A percentile compares a stretch with the other conserved stretches of the same genome.
Conservation (phyloP, 2,329 filamentous ascomycete genomes). For the Chaetothyriales sp. region DNA sequence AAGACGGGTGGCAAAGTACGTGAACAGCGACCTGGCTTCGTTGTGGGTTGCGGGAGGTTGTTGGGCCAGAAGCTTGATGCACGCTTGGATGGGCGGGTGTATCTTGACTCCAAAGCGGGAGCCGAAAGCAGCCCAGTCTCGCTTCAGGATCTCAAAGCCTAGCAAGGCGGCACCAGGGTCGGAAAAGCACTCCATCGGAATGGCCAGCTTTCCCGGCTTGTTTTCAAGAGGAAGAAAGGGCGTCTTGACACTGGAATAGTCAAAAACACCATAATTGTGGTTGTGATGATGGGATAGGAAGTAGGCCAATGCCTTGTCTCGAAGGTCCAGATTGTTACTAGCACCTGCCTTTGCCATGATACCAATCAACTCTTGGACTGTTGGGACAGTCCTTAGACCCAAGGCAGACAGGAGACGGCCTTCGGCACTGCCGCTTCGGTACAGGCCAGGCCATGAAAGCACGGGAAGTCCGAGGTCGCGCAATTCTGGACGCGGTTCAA, state of each 20-base stretch:
- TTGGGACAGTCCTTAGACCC: constrained; percentile 58
- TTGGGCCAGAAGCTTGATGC: constrained; percentile 56
- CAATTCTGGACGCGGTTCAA: constrained; percentile 59
- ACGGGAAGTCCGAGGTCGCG: constrained; percentile 58
- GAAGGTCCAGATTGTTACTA: constrained; percentile 36
- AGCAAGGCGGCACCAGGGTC: constrained; percentile 63
- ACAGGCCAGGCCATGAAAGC: constrained; percentile 67
- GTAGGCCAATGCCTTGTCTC: constrained; percentile 61
- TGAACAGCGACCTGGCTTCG: constrained; percentile 59
- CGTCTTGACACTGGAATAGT: constrained; percentile 39
- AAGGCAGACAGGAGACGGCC: constrained; percentile 57
- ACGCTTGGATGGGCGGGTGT: constrained; percentile 65
- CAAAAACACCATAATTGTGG: constrained; percentile 57
- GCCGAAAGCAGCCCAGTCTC: constrained; percentile 65
- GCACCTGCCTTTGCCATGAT: constrained; percentile 55
- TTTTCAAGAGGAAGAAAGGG: constrained; percentile 61
- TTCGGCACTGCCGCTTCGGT: constrained; percentile 51
- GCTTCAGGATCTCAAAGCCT: constrained; percentile 62
- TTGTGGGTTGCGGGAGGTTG: constrained; percentile 53
- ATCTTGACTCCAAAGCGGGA: constrained; percentile 71
- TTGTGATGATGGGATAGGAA: constrained; percentile 65
- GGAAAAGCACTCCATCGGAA: constrained; percentile 64
- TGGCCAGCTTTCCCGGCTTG: constrained; percentile 43
- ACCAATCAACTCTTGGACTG: constrained; percentile 57
- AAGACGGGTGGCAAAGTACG: constrained; percentile 66